Percentiles rank a stretch among this genome's conserved stretches.
phyloP scores from a whole-genome alignment of 371 early-diverging fungal species.

The Mortierella sp. region DNA sequence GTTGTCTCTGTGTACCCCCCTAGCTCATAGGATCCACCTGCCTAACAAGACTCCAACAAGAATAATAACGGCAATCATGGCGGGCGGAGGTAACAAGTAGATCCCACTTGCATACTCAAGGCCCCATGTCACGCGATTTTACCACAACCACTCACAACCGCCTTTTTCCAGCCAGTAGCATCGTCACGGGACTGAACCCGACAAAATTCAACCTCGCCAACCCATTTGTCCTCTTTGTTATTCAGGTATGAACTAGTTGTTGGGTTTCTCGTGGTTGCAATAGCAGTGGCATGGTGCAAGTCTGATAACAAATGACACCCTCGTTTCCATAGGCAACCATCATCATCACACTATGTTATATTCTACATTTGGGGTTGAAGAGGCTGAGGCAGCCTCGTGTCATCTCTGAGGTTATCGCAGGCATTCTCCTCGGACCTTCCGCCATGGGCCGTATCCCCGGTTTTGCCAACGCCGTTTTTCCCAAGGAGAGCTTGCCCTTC shows the following conservation, averaged over 20 bases:
- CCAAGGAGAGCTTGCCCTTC: conserved; percentile 67
- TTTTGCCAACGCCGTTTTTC: conserved; percentile 73
- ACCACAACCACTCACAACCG: too few relatives aligned
- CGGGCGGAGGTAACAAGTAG: too few relatives aligned
- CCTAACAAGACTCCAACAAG: too few relatives aligned
- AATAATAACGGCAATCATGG: too few relatives aligned
- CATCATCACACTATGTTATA: conserved; percentile 73
- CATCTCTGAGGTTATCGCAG: conserved; percentile 83
- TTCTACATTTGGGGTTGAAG: conserved; percentile 67
- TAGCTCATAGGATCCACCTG: too few relatives aligned
- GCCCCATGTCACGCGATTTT: too few relatives aligned
- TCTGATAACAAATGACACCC: background rate
- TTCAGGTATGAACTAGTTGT: conserved; percentile 60
- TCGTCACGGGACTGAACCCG: conserved; percentile 76
- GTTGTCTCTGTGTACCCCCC: too few relatives aligned
- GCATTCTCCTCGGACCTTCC: conserved; percentile 82
- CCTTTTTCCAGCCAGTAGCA: too few relatives aligned
- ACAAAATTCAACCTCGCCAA: conserved; percentile 59
- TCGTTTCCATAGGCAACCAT: conserved; percentile 61
- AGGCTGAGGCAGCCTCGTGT: conserved; percentile 77
- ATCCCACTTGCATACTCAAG: too few relatives aligned
- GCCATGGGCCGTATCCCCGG: conserved; percentile 78
- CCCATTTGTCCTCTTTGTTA: conserved; percentile 74
- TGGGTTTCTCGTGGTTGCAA: background rate
- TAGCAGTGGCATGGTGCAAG: background rate